Evolutionary conservation across 2,329 filamentous ascomycete species (phyloP).

Genomic region (Whalleya microplaca): DNA sequence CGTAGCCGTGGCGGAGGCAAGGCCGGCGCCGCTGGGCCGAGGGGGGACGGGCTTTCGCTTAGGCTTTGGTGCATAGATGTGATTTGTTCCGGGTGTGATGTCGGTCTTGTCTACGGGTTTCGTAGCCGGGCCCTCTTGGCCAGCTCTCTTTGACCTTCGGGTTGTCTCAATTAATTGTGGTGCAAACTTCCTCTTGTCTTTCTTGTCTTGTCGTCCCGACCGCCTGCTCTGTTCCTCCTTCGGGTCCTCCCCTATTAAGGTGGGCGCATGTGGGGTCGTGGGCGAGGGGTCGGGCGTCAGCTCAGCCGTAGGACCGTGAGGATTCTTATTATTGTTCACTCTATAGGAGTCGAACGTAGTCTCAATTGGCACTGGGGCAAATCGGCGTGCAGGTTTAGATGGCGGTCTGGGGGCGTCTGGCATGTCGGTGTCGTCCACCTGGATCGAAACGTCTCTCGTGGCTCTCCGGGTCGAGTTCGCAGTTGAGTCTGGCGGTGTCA

Average conservation of each 20-base stretch:
- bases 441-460: slow-evolving; percentile 36
- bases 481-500: slow-evolving; percentile 23
- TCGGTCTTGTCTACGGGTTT: slow-evolving; percentile 73
- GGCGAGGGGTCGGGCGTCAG: slow-evolving; percentile 59
- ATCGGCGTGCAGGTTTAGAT: slow-evolving; percentile 50
- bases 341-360: slow-evolving; percentile 67
- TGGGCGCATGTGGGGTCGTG: slow-evolving; percentile 49
- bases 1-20: slow-evolving; percentile 27
- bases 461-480: slow-evolving; percentile 24
- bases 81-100: slow-evolving; percentile 66
- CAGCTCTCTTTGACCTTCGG: slow-evolving; percentile 68
- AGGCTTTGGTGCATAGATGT: slow-evolving; percentile 56
- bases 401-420: slow-evolving; percentile 25
- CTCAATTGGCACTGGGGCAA: slow-evolving; percentile 72
- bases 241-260: slow-evolving; percentile 16
- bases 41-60: slow-evolving; percentile 40
- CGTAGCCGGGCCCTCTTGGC: slow-evolving; percentile 65
- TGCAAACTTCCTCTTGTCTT: slow-evolving; percentile 61
- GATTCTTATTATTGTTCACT: slow-evolving; percentile 41
- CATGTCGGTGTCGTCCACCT: slow-evolving; percentile 34
- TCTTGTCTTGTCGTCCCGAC: slow-evolving; percentile 28
- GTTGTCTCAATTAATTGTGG: slow-evolving; percentile 84
- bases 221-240: slow-evolving; percentile 27
- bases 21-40: slow-evolving; percentile 23
- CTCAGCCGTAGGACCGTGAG: slow-evolving; percentile 59